Percentiles rank a stretch among this genome's conserved stretches.
phyloP scores from a whole-genome alignment of 208 protist species.

The Porcisia deanei region DNA sequence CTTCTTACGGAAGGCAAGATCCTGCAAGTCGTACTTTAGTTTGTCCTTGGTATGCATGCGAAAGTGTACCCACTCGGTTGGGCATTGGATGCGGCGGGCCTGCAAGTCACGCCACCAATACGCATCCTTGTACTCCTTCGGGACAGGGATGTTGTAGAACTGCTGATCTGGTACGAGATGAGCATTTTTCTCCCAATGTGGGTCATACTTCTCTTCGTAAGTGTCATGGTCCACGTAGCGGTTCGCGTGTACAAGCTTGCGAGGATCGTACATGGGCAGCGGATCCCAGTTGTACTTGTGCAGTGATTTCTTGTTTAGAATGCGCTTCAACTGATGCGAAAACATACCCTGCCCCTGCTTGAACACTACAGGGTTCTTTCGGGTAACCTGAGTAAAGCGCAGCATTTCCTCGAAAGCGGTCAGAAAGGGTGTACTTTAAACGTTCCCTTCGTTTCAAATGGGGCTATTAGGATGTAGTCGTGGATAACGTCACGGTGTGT shows the following conservation, averaged over 20 bases:
- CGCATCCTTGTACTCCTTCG: slow-evolving; percentile 88
- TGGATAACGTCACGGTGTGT: neutral
- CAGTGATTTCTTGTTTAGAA: slow-evolving; percentile 90
- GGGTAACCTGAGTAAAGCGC: slow-evolving; percentile 26
- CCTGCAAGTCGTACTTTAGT: slow-evolving; percentile 86
- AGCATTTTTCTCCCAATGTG: slow-evolving; percentile 70
- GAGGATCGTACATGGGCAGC: slow-evolving; percentile 90
- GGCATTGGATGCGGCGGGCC: slow-evolving; percentile 88
- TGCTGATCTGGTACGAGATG: slow-evolving; percentile 86
- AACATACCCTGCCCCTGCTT: slow-evolving; percentile 93
- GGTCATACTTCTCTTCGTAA: slow-evolving; percentile 81
- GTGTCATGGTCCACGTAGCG: slow-evolving; percentile 81
- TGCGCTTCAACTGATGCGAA: slow-evolving; percentile 88
- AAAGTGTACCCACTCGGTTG: slow-evolving; percentile 84
- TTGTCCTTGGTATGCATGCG: slow-evolving; percentile 82
- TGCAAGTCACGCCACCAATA: slow-evolving; percentile 93
- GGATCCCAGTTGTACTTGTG: slow-evolving; percentile 91
- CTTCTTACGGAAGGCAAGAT: slow-evolving; percentile 87
- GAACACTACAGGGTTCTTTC: slow-evolving; percentile 90
- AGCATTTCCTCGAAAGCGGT: slow-evolving; percentile 45
- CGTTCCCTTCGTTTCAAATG: neutral
- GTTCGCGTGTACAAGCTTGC: slow-evolving; percentile 83
- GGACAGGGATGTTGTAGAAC: slow-evolving; percentile 80
- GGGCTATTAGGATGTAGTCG: neutral
- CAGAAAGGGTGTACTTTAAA: neutral